Conservation (phyloP, 371 early-diverging fungal species). For the Blakeslea trispora region DNA sequence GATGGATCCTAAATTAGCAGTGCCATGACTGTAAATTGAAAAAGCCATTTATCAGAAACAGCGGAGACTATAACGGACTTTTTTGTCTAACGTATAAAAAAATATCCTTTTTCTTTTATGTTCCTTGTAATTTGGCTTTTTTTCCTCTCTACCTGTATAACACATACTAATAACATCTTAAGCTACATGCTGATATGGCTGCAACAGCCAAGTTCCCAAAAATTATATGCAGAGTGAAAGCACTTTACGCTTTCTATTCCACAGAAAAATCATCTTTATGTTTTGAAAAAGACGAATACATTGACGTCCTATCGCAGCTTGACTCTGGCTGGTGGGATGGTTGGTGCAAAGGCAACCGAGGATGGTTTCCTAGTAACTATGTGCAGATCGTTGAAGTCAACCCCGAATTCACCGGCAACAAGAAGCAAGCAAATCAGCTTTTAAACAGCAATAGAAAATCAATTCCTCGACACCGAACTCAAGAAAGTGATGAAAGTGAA, state of each 20-base stretch:
- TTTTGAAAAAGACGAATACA: slow-evolving; percentile 80
- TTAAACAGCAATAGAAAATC: not conserved
- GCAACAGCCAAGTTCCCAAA: slow-evolving; percentile 26
- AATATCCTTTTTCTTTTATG: too few species aligned
- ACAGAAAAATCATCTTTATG: slow-evolving; percentile 74
- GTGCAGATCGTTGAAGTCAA: slow-evolving; percentile 56
- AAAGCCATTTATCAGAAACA: too few species aligned
- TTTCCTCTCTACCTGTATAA: too few species aligned
- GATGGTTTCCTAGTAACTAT: slow-evolving; percentile 94
- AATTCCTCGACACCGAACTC: not conserved
- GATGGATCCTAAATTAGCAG: too few species aligned
- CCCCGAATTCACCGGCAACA: slow-evolving; percentile 1
- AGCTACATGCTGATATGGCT: slow-evolving; percentile 19
- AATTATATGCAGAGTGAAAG: slow-evolving; percentile 49
- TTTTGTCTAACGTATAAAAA: too few species aligned
- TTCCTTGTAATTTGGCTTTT: too few species aligned
- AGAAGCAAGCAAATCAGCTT: not conserved
- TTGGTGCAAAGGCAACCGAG: slow-evolving; percentile 65
- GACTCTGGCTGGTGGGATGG: slow-evolving; percentile 96
- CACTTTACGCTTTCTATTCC: slow-evolving; percentile 78
- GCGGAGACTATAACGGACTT: too few species aligned
- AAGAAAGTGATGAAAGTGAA: slow-evolving; percentile 13
- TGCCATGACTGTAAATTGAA: too few species aligned
- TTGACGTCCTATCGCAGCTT: slow-evolving; percentile 82
- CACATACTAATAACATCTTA: too few species aligned